A percentile compares a stretch with the other conserved stretches of the same genome.
Evolutionary conservation across 2,329 filamentous ascomycete genomes (phyloP).

Genomic region (Aspergillus viridinutans): DNA sequence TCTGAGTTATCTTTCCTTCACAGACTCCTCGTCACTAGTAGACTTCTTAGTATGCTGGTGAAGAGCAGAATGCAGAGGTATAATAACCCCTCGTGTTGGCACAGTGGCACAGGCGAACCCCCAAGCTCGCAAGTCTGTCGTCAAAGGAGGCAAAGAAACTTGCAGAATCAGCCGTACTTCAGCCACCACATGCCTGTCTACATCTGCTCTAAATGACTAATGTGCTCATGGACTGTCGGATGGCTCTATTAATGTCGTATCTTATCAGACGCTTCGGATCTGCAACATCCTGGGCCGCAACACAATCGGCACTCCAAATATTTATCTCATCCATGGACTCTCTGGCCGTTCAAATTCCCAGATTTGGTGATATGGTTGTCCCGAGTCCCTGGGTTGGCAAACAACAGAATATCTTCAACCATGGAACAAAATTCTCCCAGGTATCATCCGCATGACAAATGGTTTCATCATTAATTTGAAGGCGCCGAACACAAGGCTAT

Average conservation of each 20-base stretch:
- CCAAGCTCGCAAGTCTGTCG: background rate
- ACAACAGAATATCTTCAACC: conserved; percentile 17
- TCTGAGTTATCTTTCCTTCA: background rate
- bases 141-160: conserved; percentile 1
- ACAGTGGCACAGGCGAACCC: background rate
- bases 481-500: background rate
- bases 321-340: background rate
- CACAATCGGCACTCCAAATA: background rate
- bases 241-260: background rate
- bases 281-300: background rate
- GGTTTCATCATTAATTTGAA: conserved; percentile 22
- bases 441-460: conserved; percentile 30
- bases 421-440: conserved; percentile 17
- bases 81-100: background rate
- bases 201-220: background rate
- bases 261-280: background rate
- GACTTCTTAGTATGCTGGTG: background rate
- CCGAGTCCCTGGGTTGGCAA: conserved; percentile 19
- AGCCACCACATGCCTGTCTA: background rate
- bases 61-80: background rate
- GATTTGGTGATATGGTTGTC: conserved; percentile 5
- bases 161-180: background rate
- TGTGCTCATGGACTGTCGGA: background rate
- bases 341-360: background rate
- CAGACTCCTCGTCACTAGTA: background rate